These are phyloP conservation scores for Ophioceras dolichostomum DNA, from an alignment of 2,329 filamentous ascomycete genomes.

Conservation along the genomic window DNA sequence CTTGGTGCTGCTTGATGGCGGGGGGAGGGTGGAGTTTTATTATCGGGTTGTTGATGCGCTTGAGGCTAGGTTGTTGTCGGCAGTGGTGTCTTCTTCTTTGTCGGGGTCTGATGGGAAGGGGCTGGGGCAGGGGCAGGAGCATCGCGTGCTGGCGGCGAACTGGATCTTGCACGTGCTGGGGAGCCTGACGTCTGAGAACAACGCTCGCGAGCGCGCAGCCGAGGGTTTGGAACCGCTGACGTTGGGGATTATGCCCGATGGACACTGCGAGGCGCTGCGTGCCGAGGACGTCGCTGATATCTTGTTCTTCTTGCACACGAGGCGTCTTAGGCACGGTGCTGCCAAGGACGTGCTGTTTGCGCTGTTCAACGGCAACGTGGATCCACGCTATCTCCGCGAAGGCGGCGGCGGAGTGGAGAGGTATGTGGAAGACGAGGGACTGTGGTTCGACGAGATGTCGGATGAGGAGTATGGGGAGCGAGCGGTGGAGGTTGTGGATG, in stretches of 20 bases:
- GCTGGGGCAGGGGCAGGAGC: slow-evolving; percentile 21
- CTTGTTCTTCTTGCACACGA: slow-evolving; percentile 31
- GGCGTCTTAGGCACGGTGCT: slow-evolving; percentile 41
- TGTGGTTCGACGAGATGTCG: slow-evolving; percentile 44
- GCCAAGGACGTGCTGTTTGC: slow-evolving; percentile 46
- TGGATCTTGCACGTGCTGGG: slow-evolving; percentile 70
- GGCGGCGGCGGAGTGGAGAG: slow-evolving; percentile 15
- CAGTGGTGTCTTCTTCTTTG: no score
- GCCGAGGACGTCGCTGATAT: slow-evolving; percentile 36
- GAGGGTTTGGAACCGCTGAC: slow-evolving; percentile 3
- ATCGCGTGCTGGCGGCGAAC: slow-evolving; percentile 35
- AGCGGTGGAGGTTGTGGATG: slow-evolving; percentile 28
- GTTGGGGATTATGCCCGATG: slow-evolving; percentile 25
- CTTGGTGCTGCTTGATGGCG: slow-evolving; percentile 64
- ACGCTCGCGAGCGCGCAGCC: slow-evolving; percentile 2
- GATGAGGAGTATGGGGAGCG: slow-evolving; percentile 33
- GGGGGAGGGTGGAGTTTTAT: slow-evolving; percentile 72
- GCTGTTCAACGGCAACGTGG: slow-evolving; percentile 21
- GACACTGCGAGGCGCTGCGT: slow-evolving; percentile 36
- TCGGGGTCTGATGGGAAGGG: slow-evolving; percentile 9
- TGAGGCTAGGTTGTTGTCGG: slow-evolving; percentile 11
- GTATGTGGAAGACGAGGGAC: slow-evolving; percentile 27
- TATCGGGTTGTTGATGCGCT: slow-evolving; percentile 48
- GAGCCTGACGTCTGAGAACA: slow-evolving; percentile 44
- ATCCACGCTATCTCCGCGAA: slow-evolving; percentile 24